Base-by-base conservation (phyloP, 164 flowering plant species). In the Aristolochia contorta region DNA sequence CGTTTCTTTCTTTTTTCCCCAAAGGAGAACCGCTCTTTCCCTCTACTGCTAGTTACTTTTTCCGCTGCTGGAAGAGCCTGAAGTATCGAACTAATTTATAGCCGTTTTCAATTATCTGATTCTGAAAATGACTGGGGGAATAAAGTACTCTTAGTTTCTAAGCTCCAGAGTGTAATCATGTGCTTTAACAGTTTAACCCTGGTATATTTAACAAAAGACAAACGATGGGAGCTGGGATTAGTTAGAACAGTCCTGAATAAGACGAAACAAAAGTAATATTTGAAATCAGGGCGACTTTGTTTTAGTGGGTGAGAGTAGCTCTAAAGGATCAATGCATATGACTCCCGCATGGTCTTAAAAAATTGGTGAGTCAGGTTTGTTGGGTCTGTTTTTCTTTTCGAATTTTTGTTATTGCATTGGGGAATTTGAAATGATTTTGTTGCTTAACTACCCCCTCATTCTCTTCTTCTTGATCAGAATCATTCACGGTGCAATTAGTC, bases 251-350 rank as follows among this genome's bases (percentile, higher is more conserved):
- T 49, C 20, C 53, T 19, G 53, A 6, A 13, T 49, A 49, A 20
- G 53, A 49, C 53, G 22, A 49, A 49, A 1, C 7, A 16, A n/a
- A n/a, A 20, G 53, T 20, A 49, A 49, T 18, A 49, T 49, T 49
- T 5, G 53, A 49, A 49, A 49, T 4, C 53, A 18, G 53, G 0
- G 53, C 14, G 7, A 6, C 12, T 37, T n/a, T 19, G 16, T 49
- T 49, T 49, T 49, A 49, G 53, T 49, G n/a, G 53, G 53, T 49
- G 53, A 49, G 10, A 20, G 22, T 49, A 18, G 53, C 22, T 49
- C 53, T 20, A 49, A 49, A 6, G 53, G 53, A 49, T 20, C 22
- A 18, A 0, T 49, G 4, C 53, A 49, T 49, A 19, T 2, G 53
- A 18, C 53, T 16, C 53, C 22, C 1, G 8, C 53, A 49, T 18